These are phyloP conservation scores for Xylaria polymorpha DNA, from an alignment of 2,329 filamentous ascomycete genomes.

Conservation along the genomic window DNA sequence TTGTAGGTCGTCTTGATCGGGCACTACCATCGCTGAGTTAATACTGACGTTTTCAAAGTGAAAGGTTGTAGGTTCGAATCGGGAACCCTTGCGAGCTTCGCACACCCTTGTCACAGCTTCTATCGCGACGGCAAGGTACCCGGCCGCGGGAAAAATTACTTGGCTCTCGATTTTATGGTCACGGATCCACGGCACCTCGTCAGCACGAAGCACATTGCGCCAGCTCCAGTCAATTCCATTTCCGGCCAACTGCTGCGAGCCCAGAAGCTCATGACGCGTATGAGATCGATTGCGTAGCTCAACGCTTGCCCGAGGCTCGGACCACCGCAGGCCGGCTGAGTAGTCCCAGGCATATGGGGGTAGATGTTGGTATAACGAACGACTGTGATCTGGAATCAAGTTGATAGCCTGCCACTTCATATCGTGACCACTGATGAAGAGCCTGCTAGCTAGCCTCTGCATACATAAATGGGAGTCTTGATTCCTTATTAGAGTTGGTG, in stretches of 20 bases:
- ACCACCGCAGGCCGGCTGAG: no score
- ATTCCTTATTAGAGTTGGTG: no score
- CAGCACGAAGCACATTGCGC: conserved; percentile 36
- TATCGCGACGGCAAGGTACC: no score
- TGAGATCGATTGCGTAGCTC: background rate
- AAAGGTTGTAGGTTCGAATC: background rate
- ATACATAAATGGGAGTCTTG: no score
- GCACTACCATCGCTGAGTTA: conserved; percentile 7
- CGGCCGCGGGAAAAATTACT: conserved; percentile 40
- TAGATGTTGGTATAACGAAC: no score
- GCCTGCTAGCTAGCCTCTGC: no score
- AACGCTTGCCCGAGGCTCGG: no score
- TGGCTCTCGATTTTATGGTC: conserved; percentile 40
- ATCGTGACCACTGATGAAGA: no score
- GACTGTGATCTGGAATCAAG: no score
- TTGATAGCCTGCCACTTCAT: no score
- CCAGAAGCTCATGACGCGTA: background rate
- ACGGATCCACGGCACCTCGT: conserved; percentile 38
- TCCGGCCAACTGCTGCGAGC: background rate
- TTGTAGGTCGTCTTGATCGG: background rate
- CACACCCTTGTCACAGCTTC: background rate
- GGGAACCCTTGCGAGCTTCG: background rate
- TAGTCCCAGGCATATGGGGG: no score
- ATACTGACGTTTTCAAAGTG: conserved; percentile 21
- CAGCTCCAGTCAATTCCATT: conserved; percentile 37